Percentiles rank a stretch among this genome's conserved stretches.
phyloP scores from a whole-genome alignment of 139 green algal genomes.

The Pseudopediastrum boryanum region DNA sequence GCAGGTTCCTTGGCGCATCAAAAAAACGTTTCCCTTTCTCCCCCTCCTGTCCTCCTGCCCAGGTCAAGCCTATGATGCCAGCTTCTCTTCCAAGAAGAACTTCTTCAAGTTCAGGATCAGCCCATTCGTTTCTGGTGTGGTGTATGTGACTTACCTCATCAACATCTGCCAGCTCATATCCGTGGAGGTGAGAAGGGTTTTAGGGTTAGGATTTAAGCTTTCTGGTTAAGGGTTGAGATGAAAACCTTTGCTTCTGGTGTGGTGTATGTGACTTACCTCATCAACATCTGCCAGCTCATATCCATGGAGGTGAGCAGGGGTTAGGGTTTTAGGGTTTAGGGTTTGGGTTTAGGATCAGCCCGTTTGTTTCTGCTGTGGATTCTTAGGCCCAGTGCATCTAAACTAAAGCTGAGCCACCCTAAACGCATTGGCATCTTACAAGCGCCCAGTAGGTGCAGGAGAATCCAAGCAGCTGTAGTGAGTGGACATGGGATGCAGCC shows the following conservation, averaged over 20 bases:
- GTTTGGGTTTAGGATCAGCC: neutral
- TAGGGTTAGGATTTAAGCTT: neutral
- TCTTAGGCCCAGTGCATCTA: too few relatives aligned
- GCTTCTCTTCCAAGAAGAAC: conserved; percentile 28
- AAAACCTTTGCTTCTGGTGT: neutral
- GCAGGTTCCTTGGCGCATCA: too few relatives aligned
- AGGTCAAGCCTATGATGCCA: too few relatives aligned
- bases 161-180: conserved; percentile 15
- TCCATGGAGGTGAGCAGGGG: neutral
- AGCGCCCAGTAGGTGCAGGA: too few relatives aligned
- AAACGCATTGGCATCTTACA: too few relatives aligned
- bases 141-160: conserved; percentile 27
- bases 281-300: neutral
- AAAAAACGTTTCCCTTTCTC: too few relatives aligned
- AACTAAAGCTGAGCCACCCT: too few relatives aligned
- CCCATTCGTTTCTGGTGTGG: conserved; percentile 15
- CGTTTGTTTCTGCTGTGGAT: neutral
- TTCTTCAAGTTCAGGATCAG: conserved; percentile 40
- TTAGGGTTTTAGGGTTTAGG: neutral
- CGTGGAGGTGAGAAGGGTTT: neutral
- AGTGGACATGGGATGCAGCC: too few relatives aligned
- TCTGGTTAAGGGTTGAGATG: neutral
- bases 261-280: neutral
- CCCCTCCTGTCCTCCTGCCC: too few relatives aligned
- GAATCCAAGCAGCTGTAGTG: too few relatives aligned